Conservation (phyloP, 2,329 filamentous ascomycete species). For the Neonectria hederae region DNA sequence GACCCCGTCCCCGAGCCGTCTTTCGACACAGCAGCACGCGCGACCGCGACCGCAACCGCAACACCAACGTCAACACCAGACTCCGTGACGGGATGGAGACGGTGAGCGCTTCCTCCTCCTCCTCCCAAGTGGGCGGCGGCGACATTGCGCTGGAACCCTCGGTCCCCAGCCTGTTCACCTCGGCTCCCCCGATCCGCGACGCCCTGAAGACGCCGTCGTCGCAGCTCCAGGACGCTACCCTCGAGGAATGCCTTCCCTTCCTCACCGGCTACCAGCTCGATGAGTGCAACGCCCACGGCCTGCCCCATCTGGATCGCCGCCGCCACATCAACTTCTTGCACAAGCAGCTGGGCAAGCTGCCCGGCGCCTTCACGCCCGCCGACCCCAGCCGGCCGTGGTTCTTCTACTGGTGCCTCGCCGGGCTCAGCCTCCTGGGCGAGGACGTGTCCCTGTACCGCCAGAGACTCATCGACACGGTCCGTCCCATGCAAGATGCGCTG, state of each 20-base stretch:
- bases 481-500: slow-evolving; percentile 80
- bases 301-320: slow-evolving; percentile 76
- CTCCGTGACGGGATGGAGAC: slow-evolving; percentile 12
- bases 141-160: slow-evolving; percentile 26
- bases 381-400: slow-evolving; percentile 95
- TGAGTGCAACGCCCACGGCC: slow-evolving; percentile 73
- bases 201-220: slow-evolving; percentile 74
- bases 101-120: slow-evolving; percentile 9
- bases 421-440: slow-evolving; percentile 78
- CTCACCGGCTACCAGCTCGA: slow-evolving; percentile 65
- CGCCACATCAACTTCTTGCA: slow-evolving; percentile 71
- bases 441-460: slow-evolving; percentile 75
- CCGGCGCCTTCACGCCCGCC: slow-evolving; percentile 74
- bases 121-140: slow-evolving; percentile 10
- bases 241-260: slow-evolving; percentile 74
- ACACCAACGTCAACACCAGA: slow-evolving; percentile 27
- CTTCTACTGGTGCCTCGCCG: slow-evolving; percentile 89
- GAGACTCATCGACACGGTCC: slow-evolving; percentile 77
- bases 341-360: slow-evolving; percentile 68
- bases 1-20: slow-evolving; percentile 45
- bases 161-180: slow-evolving; percentile 67
- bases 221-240: slow-evolving; percentile 71
- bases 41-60: slow-evolving; percentile 18
- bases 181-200: slow-evolving; percentile 71
- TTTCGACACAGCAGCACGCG: slow-evolving; percentile 41